Conservation (phyloP, 1,284 basidiomycete species). For the Termitomyces sp. region DNA sequence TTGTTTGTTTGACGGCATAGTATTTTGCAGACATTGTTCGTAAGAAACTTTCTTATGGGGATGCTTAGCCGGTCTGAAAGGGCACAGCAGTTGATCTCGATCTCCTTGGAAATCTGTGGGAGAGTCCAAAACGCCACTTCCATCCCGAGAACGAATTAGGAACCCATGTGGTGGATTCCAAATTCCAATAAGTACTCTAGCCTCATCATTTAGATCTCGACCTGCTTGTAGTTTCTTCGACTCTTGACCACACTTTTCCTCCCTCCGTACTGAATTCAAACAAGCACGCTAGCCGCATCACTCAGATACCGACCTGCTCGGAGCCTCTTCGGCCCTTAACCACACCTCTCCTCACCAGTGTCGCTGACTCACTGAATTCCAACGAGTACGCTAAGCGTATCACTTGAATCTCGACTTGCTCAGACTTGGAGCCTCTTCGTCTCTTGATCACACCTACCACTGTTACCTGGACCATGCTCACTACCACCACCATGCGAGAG, state of each 20-base stretch:
- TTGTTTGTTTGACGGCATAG: slow-evolving; percentile 24
- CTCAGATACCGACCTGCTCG: slow-evolving; percentile 24
- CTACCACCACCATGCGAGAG: slow-evolving; percentile 32
- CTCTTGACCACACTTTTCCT: slow-evolving; percentile 9
- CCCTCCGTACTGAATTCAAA: slow-evolving; percentile 4
- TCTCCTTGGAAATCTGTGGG: slow-evolving; percentile 25
- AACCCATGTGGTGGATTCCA: slow-evolving; percentile 12
- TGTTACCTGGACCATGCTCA: slow-evolving; percentile 25
- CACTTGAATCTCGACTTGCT: slow-evolving; percentile 26
- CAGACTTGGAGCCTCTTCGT: slow-evolving; percentile 17
- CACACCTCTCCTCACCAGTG: slow-evolving; percentile 6
- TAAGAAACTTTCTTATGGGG: slow-evolving; percentile 21
- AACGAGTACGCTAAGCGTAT: slow-evolving; percentile 25
- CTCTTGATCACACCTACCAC: slow-evolving; percentile 9
- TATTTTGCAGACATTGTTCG: slow-evolving; percentile 19
- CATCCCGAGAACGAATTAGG: slow-evolving; percentile 27
- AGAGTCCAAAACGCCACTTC: slow-evolving; percentile 24
- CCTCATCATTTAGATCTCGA: slow-evolving; percentile 27
- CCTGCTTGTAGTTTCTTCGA: slow-evolving; percentile 18
- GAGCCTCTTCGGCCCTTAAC: slow-evolving; percentile 4
- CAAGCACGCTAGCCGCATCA: slow-evolving; percentile 28
- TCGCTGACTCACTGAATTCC: too few species aligned
- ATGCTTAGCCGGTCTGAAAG: slow-evolving; percentile 16
- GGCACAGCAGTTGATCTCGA: slow-evolving; percentile 31
- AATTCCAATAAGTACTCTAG: slow-evolving; percentile 22